phyloP scores from a whole-genome alignment of 305 asterid genomes.

The Fraxinus sp. region DNA sequence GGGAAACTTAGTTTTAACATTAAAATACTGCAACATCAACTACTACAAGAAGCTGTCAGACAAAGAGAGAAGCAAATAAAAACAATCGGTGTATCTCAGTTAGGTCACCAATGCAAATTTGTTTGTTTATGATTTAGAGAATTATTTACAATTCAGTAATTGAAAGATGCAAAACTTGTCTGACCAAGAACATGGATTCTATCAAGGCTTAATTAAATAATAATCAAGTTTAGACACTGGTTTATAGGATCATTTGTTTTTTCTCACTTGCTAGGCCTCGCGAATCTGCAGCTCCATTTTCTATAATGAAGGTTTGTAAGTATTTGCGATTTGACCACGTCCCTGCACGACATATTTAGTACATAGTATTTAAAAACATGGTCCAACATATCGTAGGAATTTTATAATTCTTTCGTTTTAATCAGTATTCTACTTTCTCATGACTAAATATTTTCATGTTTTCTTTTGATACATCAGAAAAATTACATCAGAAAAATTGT shows the following conservation, averaged over 20 bases:
- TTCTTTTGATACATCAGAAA: not conserved
- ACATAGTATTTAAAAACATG: not conserved
- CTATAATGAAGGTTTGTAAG: conserved; percentile 17
- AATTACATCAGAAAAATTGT: too few species aligned
- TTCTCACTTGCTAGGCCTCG: conserved; percentile 18
- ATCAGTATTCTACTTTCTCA: not conserved
- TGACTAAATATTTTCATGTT: not conserved
- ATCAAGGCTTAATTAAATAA: conserved; percentile 24
- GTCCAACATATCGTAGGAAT: not conserved
- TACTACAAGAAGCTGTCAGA: conserved; percentile 16
- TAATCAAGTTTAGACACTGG: not conserved
- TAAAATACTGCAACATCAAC: conserved; percentile 15
- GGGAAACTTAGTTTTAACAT: not conserved
- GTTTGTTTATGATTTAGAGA: conserved; percentile 29
- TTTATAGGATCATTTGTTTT: conserved; percentile 20
- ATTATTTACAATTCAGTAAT: conserved; percentile 15
- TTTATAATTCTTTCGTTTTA: not conserved
- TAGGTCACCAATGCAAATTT: conserved; percentile 33
- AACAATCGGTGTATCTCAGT: conserved; percentile 38
- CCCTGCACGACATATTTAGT: not conserved
- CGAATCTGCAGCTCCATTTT: not conserved
- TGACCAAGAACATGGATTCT: conserved; percentile 43
- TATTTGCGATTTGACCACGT: not conserved
- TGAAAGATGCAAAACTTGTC: conserved; percentile 19
- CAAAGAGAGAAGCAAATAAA: conserved; percentile 31